These are phyloP conservation scores for Dryas integrifolia DNA, from an alignment of 331 rosid genomes.

Conservation along the genomic window DNA sequence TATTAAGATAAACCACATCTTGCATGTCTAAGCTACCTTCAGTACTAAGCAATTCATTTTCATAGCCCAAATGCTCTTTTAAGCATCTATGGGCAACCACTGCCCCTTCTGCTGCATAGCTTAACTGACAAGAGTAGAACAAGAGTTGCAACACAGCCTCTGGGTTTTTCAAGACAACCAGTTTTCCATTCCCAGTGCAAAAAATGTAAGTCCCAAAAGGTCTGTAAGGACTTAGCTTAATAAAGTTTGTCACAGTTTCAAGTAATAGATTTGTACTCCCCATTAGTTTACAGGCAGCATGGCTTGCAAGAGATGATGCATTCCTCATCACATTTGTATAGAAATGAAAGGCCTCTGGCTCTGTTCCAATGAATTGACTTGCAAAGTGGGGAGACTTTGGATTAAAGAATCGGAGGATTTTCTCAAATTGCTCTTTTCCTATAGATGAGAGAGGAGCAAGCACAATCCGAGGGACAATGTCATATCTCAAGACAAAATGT, in stretches of 20 bases:
- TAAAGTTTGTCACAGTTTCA: slow-evolving; percentile 46
- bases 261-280: slow-evolving; percentile 52
- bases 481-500: slow-evolving; percentile 57
- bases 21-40: slow-evolving; percentile 30
- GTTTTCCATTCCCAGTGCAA: slow-evolving; percentile 40
- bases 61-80: slow-evolving; percentile 44
- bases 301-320: slow-evolving; percentile 50
- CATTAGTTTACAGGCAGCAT: slow-evolving; percentile 60
- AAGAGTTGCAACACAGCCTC: slow-evolving; percentile 58
- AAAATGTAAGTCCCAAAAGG: slow-evolving; percentile 72
- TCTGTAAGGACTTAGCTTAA: slow-evolving; percentile 58
- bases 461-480: slow-evolving; percentile 58
- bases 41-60: slow-evolving; percentile 13
- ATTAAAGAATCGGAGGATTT: slow-evolving; percentile 34
- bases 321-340: slow-evolving; percentile 49
- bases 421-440: slow-evolving; percentile 1
- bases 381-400: slow-evolving; percentile 2
- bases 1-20: slow-evolving; percentile 29
- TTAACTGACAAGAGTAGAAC: slow-evolving; percentile 48
- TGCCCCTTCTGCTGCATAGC: slow-evolving; percentile 21
- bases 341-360: slow-evolving; percentile 17
- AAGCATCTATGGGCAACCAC: slow-evolving; percentile 37
- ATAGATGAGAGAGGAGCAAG: slow-evolving; percentile 58
- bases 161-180: slow-evolving; percentile 37
- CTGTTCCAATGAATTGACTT: background rate